Conservation (phyloP, 306 rosid species). For the Sechiopsis laciniata region DNA sequence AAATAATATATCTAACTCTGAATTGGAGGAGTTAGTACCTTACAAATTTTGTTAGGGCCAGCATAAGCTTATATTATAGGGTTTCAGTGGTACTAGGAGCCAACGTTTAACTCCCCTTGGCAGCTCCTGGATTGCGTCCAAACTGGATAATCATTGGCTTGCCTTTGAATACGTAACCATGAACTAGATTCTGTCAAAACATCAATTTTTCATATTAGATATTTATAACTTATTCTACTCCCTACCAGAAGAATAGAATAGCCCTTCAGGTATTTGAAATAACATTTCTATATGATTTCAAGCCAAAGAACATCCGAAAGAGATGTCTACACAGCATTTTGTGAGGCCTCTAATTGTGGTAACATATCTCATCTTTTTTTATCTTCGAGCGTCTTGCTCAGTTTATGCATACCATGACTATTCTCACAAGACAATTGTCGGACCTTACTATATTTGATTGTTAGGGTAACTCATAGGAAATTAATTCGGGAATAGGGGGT, state of each 20-base stretch:
- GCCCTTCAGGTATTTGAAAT: neutral
- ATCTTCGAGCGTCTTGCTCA: too few relatives aligned
- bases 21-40: neutral
- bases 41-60: neutral
- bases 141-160: constrained; percentile 93
- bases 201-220: constrained; percentile 1
- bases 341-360: neutral
- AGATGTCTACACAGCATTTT: neutral
- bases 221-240: neutral
- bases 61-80: neutral
- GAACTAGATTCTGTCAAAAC: constrained; percentile 58
- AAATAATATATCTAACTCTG: neutral
- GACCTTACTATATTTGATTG: too few relatives aligned
- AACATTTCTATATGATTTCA: neutral
- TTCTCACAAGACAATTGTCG: too few relatives aligned
- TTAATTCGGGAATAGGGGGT: too few relatives aligned
- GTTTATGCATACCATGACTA: too few relatives aligned
- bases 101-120: constrained; percentile 36
- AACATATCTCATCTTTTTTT: neutral
- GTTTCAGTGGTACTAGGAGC: neutral
- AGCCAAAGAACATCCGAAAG: neutral
- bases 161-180: constrained; percentile 75
- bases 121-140: constrained; percentile 69
- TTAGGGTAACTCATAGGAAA: too few relatives aligned
- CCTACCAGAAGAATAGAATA: neutral